Conservation (phyloP, 139 green algal genomes). For the Picochlorum sp. region DNA sequence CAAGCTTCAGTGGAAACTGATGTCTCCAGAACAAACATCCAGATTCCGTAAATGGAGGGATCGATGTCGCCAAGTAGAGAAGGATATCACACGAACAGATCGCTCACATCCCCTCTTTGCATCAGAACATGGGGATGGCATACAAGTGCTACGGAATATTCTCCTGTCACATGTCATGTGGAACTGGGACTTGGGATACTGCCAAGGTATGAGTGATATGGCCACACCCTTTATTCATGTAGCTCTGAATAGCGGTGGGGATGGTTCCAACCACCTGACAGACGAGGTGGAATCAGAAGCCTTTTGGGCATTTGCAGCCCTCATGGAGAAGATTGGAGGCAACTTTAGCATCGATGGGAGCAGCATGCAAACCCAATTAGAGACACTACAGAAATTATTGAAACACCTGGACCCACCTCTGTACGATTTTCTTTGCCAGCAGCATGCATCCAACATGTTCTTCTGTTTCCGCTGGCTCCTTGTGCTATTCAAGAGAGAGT, state of each 20-base stretch:
- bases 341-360: constrained; percentile 71
- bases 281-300: constrained; percentile 36
- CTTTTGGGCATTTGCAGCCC: constrained; percentile 71
- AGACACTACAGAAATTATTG: constrained; percentile 57
- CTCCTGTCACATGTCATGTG: constrained; percentile 72
- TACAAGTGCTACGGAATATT: constrained; percentile 34
- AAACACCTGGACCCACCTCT: constrained; percentile 71
- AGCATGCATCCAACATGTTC: constrained; percentile 74
- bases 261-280: not conserved
- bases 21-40: constrained; percentile 53
- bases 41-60: constrained; percentile 70
- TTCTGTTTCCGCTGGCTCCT: constrained; percentile 90
- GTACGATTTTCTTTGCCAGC: constrained; percentile 49
- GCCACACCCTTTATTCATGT: constrained; percentile 62
- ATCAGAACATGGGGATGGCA: constrained; percentile 28
- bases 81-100: constrained; percentile 75
- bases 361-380: constrained; percentile 80
- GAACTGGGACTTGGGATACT: constrained; percentile 87
- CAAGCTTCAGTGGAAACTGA: constrained; percentile 59
- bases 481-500: constrained; percentile 87
- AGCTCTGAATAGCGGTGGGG: not conserved
- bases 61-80: constrained; percentile 58
- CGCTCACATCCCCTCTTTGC: constrained; percentile 47
- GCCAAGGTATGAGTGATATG: constrained; percentile 83
- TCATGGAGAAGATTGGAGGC: constrained; percentile 68